These are phyloP conservation scores for Avena sativa DNA, from an alignment of 176 grass and related monocot genomes.

Conservation along the genomic window DNA sequence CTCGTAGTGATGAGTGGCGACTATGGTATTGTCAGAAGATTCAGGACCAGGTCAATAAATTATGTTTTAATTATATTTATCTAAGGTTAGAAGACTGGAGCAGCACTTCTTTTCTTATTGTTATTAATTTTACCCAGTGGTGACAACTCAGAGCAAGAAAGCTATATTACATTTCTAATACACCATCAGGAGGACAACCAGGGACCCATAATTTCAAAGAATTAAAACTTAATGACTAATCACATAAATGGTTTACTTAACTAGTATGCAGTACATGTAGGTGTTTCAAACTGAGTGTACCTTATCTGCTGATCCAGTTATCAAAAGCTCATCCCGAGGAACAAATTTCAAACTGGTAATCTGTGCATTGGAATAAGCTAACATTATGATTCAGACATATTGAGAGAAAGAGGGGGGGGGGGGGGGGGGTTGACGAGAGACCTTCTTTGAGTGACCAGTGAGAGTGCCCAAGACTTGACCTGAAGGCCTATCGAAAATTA, in stretches of 20 bases:
- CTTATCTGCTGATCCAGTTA: slow-evolving; percentile 97
- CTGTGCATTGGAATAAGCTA: slow-evolving; percentile 50
- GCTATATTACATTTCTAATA: neutral
- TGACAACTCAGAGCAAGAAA: slow-evolving; percentile 12
- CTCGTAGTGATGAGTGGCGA: slow-evolving; percentile 5
- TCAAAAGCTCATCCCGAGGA: slow-evolving; percentile 65
- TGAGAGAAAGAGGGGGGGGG: neutral
- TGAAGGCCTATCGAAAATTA: slow-evolving; percentile 82
- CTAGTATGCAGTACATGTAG: neutral
- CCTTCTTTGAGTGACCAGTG: slow-evolving; percentile 96
- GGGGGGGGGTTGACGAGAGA: neutral
- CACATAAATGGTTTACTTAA: neutral
- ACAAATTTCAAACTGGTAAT: slow-evolving; percentile 95
- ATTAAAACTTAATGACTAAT: neutral
- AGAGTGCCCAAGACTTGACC: slow-evolving; percentile 95
- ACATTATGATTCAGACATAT: slow-evolving; percentile 22
- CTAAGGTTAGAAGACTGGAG: neutral
- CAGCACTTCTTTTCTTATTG: neutral
- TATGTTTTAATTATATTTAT: neutral
- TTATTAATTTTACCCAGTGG: neutral
- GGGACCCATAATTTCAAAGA: neutral
- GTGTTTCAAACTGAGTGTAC: slow-evolving; percentile 38
- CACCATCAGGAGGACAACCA: neutral
- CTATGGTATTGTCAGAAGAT: slow-evolving; percentile 17
- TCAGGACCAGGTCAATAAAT: neutral